phyloP scores from a whole-genome alignment of 768 basidiomycete genomes.

The Kwoniella sp. region DNA sequence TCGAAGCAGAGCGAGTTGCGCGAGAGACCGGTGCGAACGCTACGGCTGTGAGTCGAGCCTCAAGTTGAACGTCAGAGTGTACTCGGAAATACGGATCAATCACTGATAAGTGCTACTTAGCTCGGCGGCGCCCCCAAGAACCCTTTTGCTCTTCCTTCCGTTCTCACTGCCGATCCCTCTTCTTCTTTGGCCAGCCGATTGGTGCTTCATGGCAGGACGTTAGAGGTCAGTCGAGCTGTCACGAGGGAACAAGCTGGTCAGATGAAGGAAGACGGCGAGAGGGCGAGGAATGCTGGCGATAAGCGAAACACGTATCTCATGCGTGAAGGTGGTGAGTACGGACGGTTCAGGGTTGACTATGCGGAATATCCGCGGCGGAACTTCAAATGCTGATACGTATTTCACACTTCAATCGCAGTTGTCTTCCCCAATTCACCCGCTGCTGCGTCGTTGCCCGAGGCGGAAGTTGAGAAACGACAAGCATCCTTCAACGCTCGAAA shows the following conservation, averaged over 20 bases:
- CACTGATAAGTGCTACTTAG: conserved; percentile 8
- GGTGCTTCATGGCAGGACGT: conserved; percentile 86
- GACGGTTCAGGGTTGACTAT: too few species aligned
- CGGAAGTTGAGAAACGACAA: conserved; percentile 83
- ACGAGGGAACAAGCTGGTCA: conserved; percentile 84
- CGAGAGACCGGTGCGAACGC: conserved; percentile 53
- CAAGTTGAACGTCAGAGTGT: not conserved
- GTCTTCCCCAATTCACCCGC: conserved; percentile 85
- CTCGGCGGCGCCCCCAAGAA: conserved; percentile 60
- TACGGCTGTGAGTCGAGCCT: conserved; percentile 42
- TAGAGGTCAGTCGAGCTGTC: conserved; percentile 87
- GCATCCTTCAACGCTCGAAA: conserved; percentile 82
- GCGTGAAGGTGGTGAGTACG: conserved; percentile 81
- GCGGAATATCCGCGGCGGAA: too few species aligned
- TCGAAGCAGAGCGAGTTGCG: conserved; percentile 66
- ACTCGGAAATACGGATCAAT: too few species aligned
- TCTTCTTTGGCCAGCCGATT: conserved; percentile 76
- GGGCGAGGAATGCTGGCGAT: conserved; percentile 78
- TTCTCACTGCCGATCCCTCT: conserved; percentile 92
- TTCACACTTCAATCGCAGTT: too few species aligned
- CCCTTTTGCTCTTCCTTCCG: conserved; percentile 81
- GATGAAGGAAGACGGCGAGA: conserved; percentile 80
- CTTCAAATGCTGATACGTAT: too few species aligned
- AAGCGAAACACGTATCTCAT: conserved; percentile 94
- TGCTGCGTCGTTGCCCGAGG: conserved; percentile 67